Evolutionary conservation across 352 stramenopile species (phyloP), one percentile per base, ranked within the genome.

Genomic region (Phytophthora multivora): DNA sequence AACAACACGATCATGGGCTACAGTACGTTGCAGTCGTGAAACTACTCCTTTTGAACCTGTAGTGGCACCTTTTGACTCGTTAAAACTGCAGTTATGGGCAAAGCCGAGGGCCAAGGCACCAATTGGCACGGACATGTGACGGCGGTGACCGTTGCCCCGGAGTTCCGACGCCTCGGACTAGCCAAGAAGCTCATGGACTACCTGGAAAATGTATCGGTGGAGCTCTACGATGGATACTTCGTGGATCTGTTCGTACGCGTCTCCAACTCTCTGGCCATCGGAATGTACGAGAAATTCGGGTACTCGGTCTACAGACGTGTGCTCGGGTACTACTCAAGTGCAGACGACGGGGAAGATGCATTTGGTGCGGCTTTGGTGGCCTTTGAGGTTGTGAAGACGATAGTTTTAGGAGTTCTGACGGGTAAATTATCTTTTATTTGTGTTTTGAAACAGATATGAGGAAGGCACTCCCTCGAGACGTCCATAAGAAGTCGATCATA

Each of bases 61-160:
- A 16, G 11, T 16, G 23, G 38, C 39, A 13, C 12, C 18, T 38
- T 26, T 52, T 52, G 57, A 11, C 2, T 15, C 41, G 8, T 46
- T 53, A 36, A 49, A 63, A 11, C 16, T 57, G 33, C 84, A 98
- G 80, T 98, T 58, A 94, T 98, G 76, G 96, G 95, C 42, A 99
- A 99, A 62, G 90, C 91, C 3, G 97, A 99, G 77, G 97, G 97
- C 31, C 86, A 93, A 43, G 89, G 71, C 5, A 88, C 98, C 50
- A 82, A 98, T 35, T 99, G 97, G 96, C 97, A 99, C 73, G 97
- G 97, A 25, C 97, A 99, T 71, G 97, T 99, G 25, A 99, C 96
- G 33, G 97, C 97, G 0, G 96, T 99, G 36, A 99, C 97, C 0
- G 97, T 99, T 3, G 92, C 96, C 7, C 97, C 97, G 2, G 84